These are phyloP conservation scores for Tetragonia tetragonoides DNA, from an alignment of 148 eudicot species.

Conservation along the genomic window DNA sequence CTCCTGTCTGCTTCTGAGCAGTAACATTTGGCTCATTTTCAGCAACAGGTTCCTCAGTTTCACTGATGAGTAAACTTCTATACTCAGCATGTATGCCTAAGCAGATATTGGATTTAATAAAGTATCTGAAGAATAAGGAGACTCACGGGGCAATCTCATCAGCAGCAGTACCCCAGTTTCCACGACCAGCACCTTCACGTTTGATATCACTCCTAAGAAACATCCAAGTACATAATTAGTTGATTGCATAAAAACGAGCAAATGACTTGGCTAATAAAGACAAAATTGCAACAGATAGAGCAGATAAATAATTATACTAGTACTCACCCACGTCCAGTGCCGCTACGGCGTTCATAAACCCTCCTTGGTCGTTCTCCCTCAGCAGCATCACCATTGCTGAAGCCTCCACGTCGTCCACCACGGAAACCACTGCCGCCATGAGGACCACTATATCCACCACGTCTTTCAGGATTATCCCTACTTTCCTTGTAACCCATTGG, in stretches of 20 bases:
- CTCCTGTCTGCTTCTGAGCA: constrained; percentile 45
- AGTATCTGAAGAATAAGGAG: background rate
- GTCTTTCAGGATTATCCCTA: constrained; percentile 55
- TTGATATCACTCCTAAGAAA: constrained; percentile 51
- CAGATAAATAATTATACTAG: background rate
- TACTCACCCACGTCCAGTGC: constrained; percentile 78
- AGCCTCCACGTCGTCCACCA: constrained; percentile 81
- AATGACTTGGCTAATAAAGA: background rate
- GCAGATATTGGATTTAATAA: background rate
- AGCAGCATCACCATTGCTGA: constrained; percentile 50
- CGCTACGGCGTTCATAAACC: constrained; percentile 78
- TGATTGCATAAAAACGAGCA: background rate
- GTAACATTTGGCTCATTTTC: constrained; percentile 43
- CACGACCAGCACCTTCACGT: constrained; percentile 87
- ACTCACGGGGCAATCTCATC: constrained; percentile 74
- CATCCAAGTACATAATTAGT: background rate
- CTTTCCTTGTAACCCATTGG: constrained; percentile 44
- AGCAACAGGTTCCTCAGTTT: constrained; percentile 36
- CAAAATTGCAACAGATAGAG: background rate
- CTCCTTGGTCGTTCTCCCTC: constrained; percentile 77
- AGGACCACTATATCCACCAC: constrained; percentile 42
- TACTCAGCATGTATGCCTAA: background rate
- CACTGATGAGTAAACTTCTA: constrained; percentile 30
- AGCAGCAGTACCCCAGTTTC: constrained; percentile 80
- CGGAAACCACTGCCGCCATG: constrained; percentile 44